Conservation (phyloP, 306 rosid genomes). For the Ormosia emarginata region DNA sequence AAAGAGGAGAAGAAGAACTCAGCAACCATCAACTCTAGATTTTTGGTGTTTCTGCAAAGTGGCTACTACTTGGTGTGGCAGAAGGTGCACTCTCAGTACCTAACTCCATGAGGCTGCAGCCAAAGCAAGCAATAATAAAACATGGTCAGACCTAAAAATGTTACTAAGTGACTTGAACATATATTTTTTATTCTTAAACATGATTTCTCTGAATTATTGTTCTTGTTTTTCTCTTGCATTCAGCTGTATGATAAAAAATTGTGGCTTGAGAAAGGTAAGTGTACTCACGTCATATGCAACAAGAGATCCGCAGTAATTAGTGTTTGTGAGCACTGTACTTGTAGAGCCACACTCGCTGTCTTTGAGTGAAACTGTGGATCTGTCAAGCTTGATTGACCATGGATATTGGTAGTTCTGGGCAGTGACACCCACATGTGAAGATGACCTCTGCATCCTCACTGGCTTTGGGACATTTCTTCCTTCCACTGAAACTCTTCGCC, state of each 20-base stretch:
- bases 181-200: background rate
- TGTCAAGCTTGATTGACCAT: conserved; percentile 77
- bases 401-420: conserved; percentile 69
- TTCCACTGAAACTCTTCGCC: conserved; percentile 62
- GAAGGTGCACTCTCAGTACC: conserved; percentile 41
- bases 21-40: conserved; percentile 20
- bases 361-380: conserved; percentile 67
- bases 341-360: conserved; percentile 89
- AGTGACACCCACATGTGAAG: conserved; percentile 73
- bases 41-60: background rate
- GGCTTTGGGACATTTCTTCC: conserved; percentile 88
- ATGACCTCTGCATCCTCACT: conserved; percentile 83
- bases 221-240: background rate
- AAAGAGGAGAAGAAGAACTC: background rate
- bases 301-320: conserved; percentile 69
- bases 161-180: background rate
- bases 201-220: background rate
- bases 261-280: background rate
- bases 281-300: conserved; percentile 66
- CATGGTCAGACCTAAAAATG: conserved; percentile 12
- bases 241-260: background rate
- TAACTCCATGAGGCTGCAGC: conserved; percentile 62
- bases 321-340: conserved; percentile 63
- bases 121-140: conserved; percentile 12
- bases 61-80: background rate